Conservation (phyloP, 2,329 filamentous ascomycete genomes). For the Paracorniculantispora psalliotae region DNA sequence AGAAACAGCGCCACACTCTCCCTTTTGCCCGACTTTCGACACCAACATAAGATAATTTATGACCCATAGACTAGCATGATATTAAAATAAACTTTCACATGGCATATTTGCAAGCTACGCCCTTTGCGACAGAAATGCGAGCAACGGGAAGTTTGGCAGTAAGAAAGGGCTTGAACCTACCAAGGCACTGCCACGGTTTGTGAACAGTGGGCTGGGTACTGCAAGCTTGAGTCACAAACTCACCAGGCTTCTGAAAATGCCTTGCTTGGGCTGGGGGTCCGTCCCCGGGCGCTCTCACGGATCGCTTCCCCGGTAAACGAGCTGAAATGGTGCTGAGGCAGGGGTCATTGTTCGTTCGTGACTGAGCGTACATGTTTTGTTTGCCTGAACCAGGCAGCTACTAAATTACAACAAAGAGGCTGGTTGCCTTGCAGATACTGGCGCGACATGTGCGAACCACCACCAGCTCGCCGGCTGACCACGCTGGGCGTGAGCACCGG, state of each 20-base stretch:
- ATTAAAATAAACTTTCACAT: too few species aligned
- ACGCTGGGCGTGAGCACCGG: background rate
- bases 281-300: background rate
- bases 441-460: constrained; percentile 3
- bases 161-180: background rate
- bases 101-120: background rate
- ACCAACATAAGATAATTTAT: background rate
- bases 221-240: background rate
- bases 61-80: too few species aligned
- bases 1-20: too few species aligned
- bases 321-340: background rate
- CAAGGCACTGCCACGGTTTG: background rate
- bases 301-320: background rate
- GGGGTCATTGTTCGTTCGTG: background rate
- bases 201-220: background rate
- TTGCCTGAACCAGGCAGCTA: background rate
- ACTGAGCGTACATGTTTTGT: background rate
- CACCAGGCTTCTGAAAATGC: constrained; percentile 8
- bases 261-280: constrained; percentile 1
- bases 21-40: background rate
- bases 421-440: background rate
- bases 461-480: background rate
- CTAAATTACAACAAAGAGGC: background rate
- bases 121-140: background rate
- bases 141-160: background rate